These are phyloP conservation scores for Ophiosphaerella herpotricha DNA, from an alignment of 2,329 filamentous ascomycete genomes.

Conservation along the genomic window DNA sequence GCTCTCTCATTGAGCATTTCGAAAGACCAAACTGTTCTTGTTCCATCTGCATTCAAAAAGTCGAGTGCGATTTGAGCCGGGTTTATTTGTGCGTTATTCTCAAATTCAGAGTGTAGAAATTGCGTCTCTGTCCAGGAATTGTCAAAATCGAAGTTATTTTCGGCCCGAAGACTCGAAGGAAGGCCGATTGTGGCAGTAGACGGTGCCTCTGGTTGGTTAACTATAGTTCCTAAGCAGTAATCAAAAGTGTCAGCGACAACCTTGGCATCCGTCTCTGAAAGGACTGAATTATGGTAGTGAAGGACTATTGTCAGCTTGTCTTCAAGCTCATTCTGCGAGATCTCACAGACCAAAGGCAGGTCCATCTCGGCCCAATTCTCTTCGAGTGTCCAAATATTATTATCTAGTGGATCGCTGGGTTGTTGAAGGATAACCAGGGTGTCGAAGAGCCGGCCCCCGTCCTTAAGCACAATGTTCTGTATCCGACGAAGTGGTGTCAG, in stretches of 20 bases:
- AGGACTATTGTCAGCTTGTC: constrained; percentile 64
- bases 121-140: constrained; percentile 5
- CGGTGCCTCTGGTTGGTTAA: constrained; percentile 22
- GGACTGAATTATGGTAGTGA: constrained; percentile 55
- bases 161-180: constrained; percentile 25
- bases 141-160: constrained; percentile 27
- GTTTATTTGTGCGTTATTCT: constrained; percentile 35
- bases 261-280: constrained; percentile 33
- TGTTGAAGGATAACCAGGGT: constrained; percentile 80
- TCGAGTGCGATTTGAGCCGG: constrained; percentile 45
- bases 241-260: constrained; percentile 37
- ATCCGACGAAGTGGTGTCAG: constrained; percentile 75
- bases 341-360: constrained; percentile 75
- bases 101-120: constrained; percentile 47
- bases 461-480: constrained; percentile 57
- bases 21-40: constrained; percentile 41
- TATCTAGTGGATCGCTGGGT: constrained; percentile 51
- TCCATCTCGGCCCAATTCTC: constrained; percentile 68
- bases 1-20: constrained; percentile 33
- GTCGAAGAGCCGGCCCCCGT: constrained; percentile 70
- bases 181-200: constrained; percentile 30
- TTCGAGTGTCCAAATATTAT: constrained; percentile 56
- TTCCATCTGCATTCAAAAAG: constrained; percentile 41
- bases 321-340: constrained; percentile 60
- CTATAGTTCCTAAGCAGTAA: constrained; percentile 27